Conservation (phyloP, 1,139 yeast species). For the Zhuliangozyma blackwelliae region DNA sequence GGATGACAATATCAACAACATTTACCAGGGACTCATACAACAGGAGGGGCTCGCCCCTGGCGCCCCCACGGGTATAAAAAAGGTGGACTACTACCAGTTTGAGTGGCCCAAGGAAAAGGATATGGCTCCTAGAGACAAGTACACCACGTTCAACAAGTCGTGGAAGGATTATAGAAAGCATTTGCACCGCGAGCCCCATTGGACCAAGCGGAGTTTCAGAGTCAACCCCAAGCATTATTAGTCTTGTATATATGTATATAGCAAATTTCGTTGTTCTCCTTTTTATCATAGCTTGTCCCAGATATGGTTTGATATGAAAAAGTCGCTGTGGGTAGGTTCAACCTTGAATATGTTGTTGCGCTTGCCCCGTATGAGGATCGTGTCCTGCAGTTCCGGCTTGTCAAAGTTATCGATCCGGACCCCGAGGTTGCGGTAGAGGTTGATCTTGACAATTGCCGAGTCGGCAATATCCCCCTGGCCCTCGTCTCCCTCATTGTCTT, state of each 20-base stretch:
- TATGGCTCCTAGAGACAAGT: slow-evolving; percentile 79
- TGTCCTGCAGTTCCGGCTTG: slow-evolving; percentile 15
- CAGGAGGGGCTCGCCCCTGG: slow-evolving; percentile 19
- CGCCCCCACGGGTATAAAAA: slow-evolving; percentile 45
- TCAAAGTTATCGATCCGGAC: slow-evolving; percentile 29
- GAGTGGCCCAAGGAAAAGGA: slow-evolving; percentile 74
- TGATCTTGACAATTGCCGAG: slow-evolving; percentile 36
- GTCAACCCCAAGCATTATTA: slow-evolving; percentile 61
- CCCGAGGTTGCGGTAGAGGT: slow-evolving; percentile 44
- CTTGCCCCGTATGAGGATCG: slow-evolving; percentile 49
- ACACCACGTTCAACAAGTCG: slow-evolving; percentile 77
- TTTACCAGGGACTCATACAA: slow-evolving; percentile 54
- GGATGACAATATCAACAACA: slow-evolving; percentile 69
- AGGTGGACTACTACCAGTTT: slow-evolving; percentile 50
- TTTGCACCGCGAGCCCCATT: slow-evolving; percentile 79
- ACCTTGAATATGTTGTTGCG: slow-evolving; percentile 50
- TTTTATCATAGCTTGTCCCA: slow-evolving; percentile 53
- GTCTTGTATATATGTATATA: neutral
- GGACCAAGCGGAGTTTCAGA: slow-evolving; percentile 84
- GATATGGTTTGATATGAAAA: slow-evolving; percentile 61
- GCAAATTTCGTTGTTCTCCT: neutral
- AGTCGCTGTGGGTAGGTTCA: slow-evolving; percentile 57
- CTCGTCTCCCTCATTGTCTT: slow-evolving; percentile 2
- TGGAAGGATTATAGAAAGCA: slow-evolving; percentile 81
- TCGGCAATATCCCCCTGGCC: slow-evolving; percentile 10